Evolutionary conservation across 2,329 filamentous ascomycete genomes (phyloP).

Genomic region (Sphaerulina populicola): DNA sequence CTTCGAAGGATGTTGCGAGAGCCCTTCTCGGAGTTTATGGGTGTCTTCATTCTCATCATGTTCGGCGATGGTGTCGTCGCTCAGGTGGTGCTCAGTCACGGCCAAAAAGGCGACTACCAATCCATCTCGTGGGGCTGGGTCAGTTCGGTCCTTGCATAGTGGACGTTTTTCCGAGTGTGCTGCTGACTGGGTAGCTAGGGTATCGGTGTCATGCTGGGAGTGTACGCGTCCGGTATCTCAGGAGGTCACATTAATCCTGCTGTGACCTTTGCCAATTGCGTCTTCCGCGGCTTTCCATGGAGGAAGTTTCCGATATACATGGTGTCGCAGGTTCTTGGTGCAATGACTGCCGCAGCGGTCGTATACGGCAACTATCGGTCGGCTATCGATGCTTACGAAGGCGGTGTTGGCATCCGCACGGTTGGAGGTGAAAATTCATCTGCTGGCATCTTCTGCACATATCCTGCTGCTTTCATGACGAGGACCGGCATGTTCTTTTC

Average conservation of each 20-base stretch:
- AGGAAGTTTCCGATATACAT: slow-evolving; percentile 61
- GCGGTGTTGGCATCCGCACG: slow-evolving; percentile 51
- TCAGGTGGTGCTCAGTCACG: slow-evolving; percentile 54
- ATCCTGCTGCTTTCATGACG: slow-evolving; percentile 59
- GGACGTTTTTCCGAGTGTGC: slow-evolving; percentile 3
- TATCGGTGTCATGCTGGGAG: slow-evolving; percentile 60
- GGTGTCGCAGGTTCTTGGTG: slow-evolving; percentile 50
- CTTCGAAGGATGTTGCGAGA: slow-evolving; percentile 48
- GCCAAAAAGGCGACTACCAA: slow-evolving; percentile 45
- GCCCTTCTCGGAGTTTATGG: slow-evolving; percentile 60
- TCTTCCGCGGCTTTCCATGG: slow-evolving; percentile 52
- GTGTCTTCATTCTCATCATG: slow-evolving; percentile 55
- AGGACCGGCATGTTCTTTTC: slow-evolving; percentile 61
- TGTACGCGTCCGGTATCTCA: slow-evolving; percentile 30
- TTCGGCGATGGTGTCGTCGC: slow-evolving; percentile 63
- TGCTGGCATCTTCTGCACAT: slow-evolving; percentile 65
- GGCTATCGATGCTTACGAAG: slow-evolving; percentile 35
- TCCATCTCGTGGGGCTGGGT: slow-evolving; percentile 37
- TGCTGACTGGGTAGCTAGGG: slow-evolving; percentile 31
- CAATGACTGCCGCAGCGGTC: slow-evolving; percentile 48
- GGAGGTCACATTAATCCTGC: slow-evolving; percentile 41
- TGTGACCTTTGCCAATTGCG: slow-evolving; percentile 61
- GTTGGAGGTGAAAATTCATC: slow-evolving; percentile 52
- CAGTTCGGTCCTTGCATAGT: slow-evolving; percentile 3
- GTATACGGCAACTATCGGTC: slow-evolving; percentile 40